Evolutionary conservation across 495 filamentous ascomycete genomes (phyloP).

Genomic region (Tuber magnatum): DNA sequence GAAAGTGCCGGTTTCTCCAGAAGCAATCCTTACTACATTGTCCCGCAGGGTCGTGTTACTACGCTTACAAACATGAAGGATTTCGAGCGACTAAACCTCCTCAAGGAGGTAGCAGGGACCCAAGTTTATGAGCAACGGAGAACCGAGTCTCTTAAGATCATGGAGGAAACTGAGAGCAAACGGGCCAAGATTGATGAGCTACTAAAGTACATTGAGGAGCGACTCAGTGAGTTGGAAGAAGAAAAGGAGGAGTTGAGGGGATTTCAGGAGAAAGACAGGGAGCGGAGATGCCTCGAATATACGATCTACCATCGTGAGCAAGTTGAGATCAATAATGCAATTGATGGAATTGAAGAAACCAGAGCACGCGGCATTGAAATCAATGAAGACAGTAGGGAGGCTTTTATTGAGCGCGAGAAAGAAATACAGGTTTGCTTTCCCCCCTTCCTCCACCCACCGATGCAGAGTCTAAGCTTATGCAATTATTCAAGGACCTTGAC

Average conservation of each 20-base stretch:
- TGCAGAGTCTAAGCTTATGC: slow-evolving; percentile 3
- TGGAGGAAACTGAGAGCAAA: slow-evolving; percentile 93
- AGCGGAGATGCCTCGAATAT: slow-evolving; percentile 87
- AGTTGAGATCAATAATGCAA: slow-evolving; percentile 61
- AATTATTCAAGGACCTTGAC: slow-evolving; percentile 49
- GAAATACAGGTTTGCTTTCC: slow-evolving; percentile 54
- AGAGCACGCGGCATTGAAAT: slow-evolving; percentile 73
- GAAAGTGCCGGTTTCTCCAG: slow-evolving; percentile 94
- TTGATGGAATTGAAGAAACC: slow-evolving; percentile 76
- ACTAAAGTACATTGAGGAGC: slow-evolving; percentile 81
- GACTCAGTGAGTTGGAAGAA: slow-evolving; percentile 82
- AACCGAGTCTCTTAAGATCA: slow-evolving; percentile 86
- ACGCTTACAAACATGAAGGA: slow-evolving; percentile 98
- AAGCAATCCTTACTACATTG: slow-evolving; percentile 98
- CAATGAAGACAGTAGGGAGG: slow-evolving; percentile 70
- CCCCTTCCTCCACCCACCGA: neutral
- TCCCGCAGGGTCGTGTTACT: slow-evolving; percentile 93
- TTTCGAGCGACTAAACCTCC: slow-evolving; percentile 70
- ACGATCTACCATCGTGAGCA: slow-evolving; percentile 88
- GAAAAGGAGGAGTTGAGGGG: slow-evolving; percentile 91
- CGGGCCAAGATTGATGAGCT: slow-evolving; percentile 88
- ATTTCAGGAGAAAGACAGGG: slow-evolving; percentile 90
- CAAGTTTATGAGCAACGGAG: slow-evolving; percentile 91
- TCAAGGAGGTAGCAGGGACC: slow-evolving; percentile 96
- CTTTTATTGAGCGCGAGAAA: slow-evolving; percentile 71